Base-by-base conservation (phyloP, 164 flowering plant species). In the Berberis vulgaris region DNA sequence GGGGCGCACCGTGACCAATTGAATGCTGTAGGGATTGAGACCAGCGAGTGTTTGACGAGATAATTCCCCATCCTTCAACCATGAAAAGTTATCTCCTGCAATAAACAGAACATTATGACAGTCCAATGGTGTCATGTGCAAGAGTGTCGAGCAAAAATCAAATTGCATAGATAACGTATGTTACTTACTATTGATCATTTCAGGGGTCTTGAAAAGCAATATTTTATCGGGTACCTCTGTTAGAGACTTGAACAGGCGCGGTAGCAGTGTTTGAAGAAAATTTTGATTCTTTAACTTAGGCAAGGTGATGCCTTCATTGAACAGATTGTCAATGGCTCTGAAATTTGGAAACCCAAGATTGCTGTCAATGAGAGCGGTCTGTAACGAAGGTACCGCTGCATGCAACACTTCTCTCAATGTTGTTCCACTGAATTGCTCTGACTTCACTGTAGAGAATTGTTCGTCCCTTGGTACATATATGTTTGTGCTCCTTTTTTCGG, bases 391-490 rank as follows among this genome's bases (percentile, higher is more conserved):
- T 1, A 84, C 41, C 43, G 82, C 11, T 42, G 58, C 66, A 13
- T n/a, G 47, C 41, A 54, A 6, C 57, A 82, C 84, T 1, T 83
- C 78, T 49, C 71, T 72, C 7, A 86, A 41, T 0, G 84, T 74
- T 61, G 80, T 87, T 2, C 73, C 68, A 0, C 70, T 42, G 73
- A 90, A 90, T 5, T 78, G 77, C 11, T 57, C 0, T 38, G 61
- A 45, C 81, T 88, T 90, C 58, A 82, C 71, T n/a, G 76, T 82
- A 1, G 90, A 74, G 67, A 90, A 90, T 12, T 40, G 9, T 26
- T 38, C 43, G 2, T 56, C 59, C 41, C 41, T 38, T 7, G 54
- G 43, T 42, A 26, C 43, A 61, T 46, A 49, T 42, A 39, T 6
- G 2, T 1, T 5, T 2, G 1, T 4, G 2, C 7, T 43, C 1